Conservation (phyloP, 257 asterid species). For the Penstemon davidsonii region DNA sequence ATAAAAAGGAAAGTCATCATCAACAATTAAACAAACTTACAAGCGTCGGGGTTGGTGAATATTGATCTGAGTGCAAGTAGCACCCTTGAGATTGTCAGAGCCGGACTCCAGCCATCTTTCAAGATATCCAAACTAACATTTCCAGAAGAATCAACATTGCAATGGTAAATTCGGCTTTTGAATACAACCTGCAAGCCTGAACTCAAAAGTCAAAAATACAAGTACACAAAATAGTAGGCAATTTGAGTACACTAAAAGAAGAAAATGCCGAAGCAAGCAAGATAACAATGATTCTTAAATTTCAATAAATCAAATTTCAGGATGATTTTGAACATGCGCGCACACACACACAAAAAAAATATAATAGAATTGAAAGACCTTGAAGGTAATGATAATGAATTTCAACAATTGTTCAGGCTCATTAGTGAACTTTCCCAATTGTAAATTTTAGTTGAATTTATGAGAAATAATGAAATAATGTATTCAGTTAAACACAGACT, state of each 20-base stretch:
- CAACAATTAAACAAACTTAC: slow-evolving; percentile 44
- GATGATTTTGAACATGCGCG: no score
- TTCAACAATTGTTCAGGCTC: no score
- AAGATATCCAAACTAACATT: slow-evolving; percentile 78
- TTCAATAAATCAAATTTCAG: neutral
- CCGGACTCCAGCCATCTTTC: slow-evolving; percentile 97
- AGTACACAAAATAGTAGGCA: neutral
- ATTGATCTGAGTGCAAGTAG: slow-evolving; percentile 80
- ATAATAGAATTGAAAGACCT: no score
- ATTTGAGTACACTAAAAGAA: neutral
- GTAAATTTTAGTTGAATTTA: neutral
- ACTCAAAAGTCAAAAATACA: slow-evolving; percentile 37
- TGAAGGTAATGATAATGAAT: no score
- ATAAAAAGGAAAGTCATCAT: neutral
- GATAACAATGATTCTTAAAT: neutral
- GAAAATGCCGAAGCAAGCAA: neutral
- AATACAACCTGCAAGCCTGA: slow-evolving; percentile 83
- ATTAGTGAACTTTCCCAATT: neutral
- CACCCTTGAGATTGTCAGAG: slow-evolving; percentile 84
- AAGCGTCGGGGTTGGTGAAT: slow-evolving; percentile 68
- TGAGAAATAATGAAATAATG: neutral
- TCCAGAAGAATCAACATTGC: slow-evolving; percentile 81
- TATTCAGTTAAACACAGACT: neutral
- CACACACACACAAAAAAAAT: no score
- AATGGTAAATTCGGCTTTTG: slow-evolving; percentile 84